Evolutionary conservation across 2,329 filamentous ascomycete genomes (phyloP), one percentile per base, ranked within the genome.

Genomic region (Gremmenia infestans): DNA sequence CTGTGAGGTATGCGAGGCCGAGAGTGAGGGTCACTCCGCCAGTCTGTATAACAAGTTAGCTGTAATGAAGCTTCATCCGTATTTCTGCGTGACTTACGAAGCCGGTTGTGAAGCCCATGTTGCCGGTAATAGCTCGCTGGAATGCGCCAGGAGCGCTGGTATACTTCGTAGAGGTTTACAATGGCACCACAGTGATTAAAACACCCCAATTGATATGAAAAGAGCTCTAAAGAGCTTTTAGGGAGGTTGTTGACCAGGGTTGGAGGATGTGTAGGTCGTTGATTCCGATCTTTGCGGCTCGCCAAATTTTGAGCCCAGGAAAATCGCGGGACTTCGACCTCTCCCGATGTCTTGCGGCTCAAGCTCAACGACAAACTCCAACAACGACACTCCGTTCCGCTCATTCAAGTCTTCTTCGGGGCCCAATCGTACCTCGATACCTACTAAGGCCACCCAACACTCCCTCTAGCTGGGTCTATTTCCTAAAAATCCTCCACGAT

Each of bases 1-100:
- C 74, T 49, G 85, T 83, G 54, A 92, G 78, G 72, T 91, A 92
- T 65, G 89, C 81, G 57, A 88, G 68, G 45, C 85, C 85, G 58
- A 89, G 82, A 49, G 88, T 91, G 58, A 93, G 77, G 61, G 88
- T 87, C 54, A 90, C 82, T 63, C 89, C 88, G 68, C 88, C 86
- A 62, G 87, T 83, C 88, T 92, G 63, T 40, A 49, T 1, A 22
- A 1, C 3, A 15, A 23, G 46, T 61, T 59, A 59, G 60, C 57
- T 50, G 60, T 35, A 4, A 23, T 7, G 50, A 23, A 32, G 35
- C 23, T 42, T 4, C 17, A 48, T 47, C 35, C 19, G 53, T 50
- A 8, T 43, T 32, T 47, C 25, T 35, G 42, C 25, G 50, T 52
- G 52, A 76, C 86, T 61, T 79, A 91, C 88, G 71, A 91, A 88